Base-by-base conservation (phyloP, 208 protist species). In the Leishmania guyanensis region DNA sequence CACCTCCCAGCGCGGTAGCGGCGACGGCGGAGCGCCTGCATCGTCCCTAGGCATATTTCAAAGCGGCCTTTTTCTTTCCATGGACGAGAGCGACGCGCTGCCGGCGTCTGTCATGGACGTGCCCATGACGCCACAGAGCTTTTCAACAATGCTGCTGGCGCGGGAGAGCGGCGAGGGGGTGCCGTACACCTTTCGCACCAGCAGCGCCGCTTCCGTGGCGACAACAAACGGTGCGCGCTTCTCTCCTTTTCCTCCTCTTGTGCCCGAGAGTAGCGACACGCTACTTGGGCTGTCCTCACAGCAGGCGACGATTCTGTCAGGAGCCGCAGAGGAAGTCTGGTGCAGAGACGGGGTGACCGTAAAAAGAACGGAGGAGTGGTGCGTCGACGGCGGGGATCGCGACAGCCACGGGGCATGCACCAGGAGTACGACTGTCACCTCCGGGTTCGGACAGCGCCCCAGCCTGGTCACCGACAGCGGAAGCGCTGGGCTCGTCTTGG, bases 71-170 rank as follows among this genome's bases (percentile, higher is more conserved):
- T 74, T 84, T 53, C 75, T 84, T 36, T 78, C 78, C 36, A 43
- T 81, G 17, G 79, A 88, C 20, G 65, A 79, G 26, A 81, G 84
- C 16, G 76, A 88, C 20, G 86, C 79, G 46, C 12, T 78, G 56
- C 73, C 39, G 72, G 16, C 78, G 0, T 26, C 53, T 46, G 79
- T 85, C 33, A 51, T 88, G 70, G 85, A 88, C 65, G 87, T 75
- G 58, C 89, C 89, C 36, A 92, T 92, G 84, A 92, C 89, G 29
- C 85, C 87, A n/a, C 83, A 90, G 73, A 86, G 85, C 51, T 92
- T 86, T 75, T 89, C 84, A 0, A 85, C 84, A 20, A 66, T 90
- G 72, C 5, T 79, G 33, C 80, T 80, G 71, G 76, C 56, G 5
- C 80, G 77, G 43, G 76, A 79, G 54, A 69, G 22, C 77, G 72